Base-by-base conservation (phyloP, 2,329 filamentous ascomycete species). In the Talaromyces pinophilus region DNA sequence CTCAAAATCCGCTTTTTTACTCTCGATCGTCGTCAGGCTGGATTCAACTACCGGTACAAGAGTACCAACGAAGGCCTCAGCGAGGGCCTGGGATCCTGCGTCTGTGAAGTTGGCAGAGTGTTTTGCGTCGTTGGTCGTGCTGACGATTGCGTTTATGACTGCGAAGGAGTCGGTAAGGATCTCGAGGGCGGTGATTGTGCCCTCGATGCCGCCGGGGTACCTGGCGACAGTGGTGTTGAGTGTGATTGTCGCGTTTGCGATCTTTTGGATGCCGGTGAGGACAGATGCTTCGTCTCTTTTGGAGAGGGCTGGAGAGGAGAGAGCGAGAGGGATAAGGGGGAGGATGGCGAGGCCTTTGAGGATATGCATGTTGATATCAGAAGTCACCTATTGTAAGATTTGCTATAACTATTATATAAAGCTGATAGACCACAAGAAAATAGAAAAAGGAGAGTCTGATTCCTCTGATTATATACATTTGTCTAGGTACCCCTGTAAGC, bases 201-300 rank as follows among this genome's bases (percentile, higher is more conserved):
- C 62, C 6, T 48, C 52, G 15, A 64, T 59, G 28, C 52, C 62
- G 38, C 62, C 62, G 42, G 25, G 40, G 30, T 59, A 64, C 25
- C 40, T 35, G 5, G 38, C 42, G 42, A 64, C 40, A 28, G 62
- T 64, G 5, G 13, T 48, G 52, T 64, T 64, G 62, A 64, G 62
- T 38, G 40, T 64, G 46, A 22, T 35, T 40, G 54, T 50, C 2
- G 52, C 52, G 15, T 64, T 50, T 8, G 38, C 5, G 19, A 64
- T 64, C 40, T 48, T 59, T 59, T 64, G 30, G 28, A 64, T 46
- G 7, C 52, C 62, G 22, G 50, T 25, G 52, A 64, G 40, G 22
- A 64, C 62, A 2, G 62, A 64, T 64, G 50, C 35, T 35, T 38
- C 62, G 42, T 64, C 62, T 59, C 62, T 54, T 38, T 59, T 64